Conservation (phyloP, 2,329 filamentous ascomycete genomes). For the Fusarium paranaense region DNA sequence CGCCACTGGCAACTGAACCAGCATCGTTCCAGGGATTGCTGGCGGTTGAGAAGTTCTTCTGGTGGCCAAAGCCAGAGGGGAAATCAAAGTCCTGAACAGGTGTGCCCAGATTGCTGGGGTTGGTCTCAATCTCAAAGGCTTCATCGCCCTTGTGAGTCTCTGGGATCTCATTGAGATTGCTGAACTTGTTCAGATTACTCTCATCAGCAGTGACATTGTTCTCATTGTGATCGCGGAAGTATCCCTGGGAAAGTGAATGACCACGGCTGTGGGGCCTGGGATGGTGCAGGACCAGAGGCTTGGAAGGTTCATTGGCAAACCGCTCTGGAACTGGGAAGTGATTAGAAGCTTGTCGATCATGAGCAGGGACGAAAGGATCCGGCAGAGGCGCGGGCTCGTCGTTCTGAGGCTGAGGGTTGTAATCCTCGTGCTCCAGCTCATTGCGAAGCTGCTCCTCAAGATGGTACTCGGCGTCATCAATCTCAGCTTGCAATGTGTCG, state of each 20-base stretch:
- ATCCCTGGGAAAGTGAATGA: slow-evolving; percentile 76
- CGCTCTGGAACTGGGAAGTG: slow-evolving; percentile 62
- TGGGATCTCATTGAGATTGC: slow-evolving; percentile 55
- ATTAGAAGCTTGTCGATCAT: slow-evolving; percentile 59
- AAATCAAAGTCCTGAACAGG: slow-evolving; percentile 66
- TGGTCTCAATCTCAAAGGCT: slow-evolving; percentile 76
- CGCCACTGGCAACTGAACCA: slow-evolving; percentile 50
- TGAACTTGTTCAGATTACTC: slow-evolving; percentile 45
- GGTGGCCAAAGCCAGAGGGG: slow-evolving; percentile 60
- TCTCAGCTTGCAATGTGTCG: slow-evolving; percentile 86
- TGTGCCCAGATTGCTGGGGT: slow-evolving; percentile 78
- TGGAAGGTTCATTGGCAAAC: slow-evolving; percentile 65
- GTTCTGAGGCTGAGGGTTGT: slow-evolving; percentile 70
- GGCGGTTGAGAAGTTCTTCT: slow-evolving; percentile 65
- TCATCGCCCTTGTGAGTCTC: slow-evolving; percentile 61
- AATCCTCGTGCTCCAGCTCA: slow-evolving; percentile 82
- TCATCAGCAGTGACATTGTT: slow-evolving; percentile 49
- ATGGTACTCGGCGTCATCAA: slow-evolving; percentile 88
- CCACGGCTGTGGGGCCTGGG: slow-evolving; percentile 80
- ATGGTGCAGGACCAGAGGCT: slow-evolving; percentile 73
- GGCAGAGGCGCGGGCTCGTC: slow-evolving; percentile 38
- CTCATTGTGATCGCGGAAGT: slow-evolving; percentile 67
- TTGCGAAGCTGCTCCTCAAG: slow-evolving; percentile 83
- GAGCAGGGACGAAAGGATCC: slow-evolving; percentile 45
- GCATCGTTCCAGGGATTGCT: slow-evolving; percentile 74